Base-by-base conservation (phyloP, 140 eudicot genomes). In the Erigeron philadelphicus region DNA sequence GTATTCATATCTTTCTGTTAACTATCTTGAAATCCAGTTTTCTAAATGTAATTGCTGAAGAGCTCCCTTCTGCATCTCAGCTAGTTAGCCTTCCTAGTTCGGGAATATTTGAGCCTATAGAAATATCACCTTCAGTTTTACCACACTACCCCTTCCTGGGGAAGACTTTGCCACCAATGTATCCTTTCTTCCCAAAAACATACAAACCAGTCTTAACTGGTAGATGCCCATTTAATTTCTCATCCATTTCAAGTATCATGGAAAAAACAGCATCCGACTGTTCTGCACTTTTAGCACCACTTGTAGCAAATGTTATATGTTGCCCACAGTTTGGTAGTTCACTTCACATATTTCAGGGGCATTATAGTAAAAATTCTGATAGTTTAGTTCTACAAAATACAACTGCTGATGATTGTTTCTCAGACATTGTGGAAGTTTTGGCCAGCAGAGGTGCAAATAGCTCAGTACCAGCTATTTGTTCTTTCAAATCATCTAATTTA, bases 391-490 rank as follows among this genome's bases (percentile, higher is more conserved):
- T 93, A 47, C 90, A 81, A 69, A 76, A 83, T 35, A 71, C 83
- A 2, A 80, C 75, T 21, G 98, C 98, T 62, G 89, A 86, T 72
- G 87, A 89, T 76, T 93, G 98, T 75, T 89, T 89, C 85, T 64
- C 81, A 31, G 98, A 93, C 72, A 78, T 93, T 35, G 75, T 86
- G 59, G 89, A 84, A 66, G 85, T 93, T 54, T 80, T 93, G 53
- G 94, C 87, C 48, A 89, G 98, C 80, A 83, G 79, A 85, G 96
- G 98, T 18, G 98, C 95, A 19, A 89, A 89, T 64, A 83, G 85
- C 56, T 81, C 98, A 7, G 61, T 91, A 41, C 81, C 89, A 40
- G 13, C 66, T 13, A 79, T 93, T 63, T 93, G 98, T 73, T 86
- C 98, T 11, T 47, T 75, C 0, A 85, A 83, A 58, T 75, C 96